phyloP scores from a whole-genome alignment of 306 rosid genomes.

The Vigna nakashimae region DNA sequence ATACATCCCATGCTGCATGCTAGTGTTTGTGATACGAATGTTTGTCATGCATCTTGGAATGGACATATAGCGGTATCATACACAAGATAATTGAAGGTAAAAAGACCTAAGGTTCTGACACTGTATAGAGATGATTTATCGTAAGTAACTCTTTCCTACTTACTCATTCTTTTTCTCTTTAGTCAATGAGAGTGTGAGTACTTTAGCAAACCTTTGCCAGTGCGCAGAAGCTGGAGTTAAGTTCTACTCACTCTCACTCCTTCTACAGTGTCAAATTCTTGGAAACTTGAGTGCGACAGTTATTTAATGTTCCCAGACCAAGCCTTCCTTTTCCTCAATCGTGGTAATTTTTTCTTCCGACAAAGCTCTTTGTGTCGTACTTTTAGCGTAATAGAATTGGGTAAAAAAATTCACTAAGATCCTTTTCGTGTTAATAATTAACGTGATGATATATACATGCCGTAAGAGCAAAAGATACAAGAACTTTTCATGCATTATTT shows the following conservation, averaged over 20 bases:
- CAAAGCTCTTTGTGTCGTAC: conserved; percentile 41
- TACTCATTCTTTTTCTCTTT: conserved; percentile 39
- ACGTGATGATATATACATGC: not conserved
- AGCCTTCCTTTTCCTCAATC: conserved; percentile 36
- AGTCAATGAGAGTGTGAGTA: conserved; percentile 43
- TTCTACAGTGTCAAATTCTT: conserved; percentile 36
- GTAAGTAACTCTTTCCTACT: conserved; percentile 30
- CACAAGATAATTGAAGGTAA: conserved; percentile 43
- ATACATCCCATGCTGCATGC: conserved; percentile 14
- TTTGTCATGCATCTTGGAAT: conserved; percentile 29
- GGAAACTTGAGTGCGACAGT: conserved; percentile 53
- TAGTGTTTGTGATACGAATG: conserved; percentile 21
- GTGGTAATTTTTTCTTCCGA: conserved; percentile 50
- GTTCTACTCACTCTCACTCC: conserved; percentile 12
- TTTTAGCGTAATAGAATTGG: conserved; percentile 29
- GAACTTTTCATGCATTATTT: not conserved
- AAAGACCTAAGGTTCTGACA: conserved; percentile 30
- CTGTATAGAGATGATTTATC: not conserved
- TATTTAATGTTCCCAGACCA: conserved; percentile 38
- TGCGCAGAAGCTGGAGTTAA: conserved; percentile 42
- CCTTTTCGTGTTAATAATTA: not conserved
- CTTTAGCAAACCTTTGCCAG: conserved; percentile 42
- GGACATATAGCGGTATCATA: conserved; percentile 16
- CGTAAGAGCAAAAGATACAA: not conserved
- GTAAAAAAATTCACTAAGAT: not conserved